These are phyloP conservation scores for Debaryomyces hansenii DNA, from an alignment of 805 yeast genomes.

Conservation along the genomic window DNA sequence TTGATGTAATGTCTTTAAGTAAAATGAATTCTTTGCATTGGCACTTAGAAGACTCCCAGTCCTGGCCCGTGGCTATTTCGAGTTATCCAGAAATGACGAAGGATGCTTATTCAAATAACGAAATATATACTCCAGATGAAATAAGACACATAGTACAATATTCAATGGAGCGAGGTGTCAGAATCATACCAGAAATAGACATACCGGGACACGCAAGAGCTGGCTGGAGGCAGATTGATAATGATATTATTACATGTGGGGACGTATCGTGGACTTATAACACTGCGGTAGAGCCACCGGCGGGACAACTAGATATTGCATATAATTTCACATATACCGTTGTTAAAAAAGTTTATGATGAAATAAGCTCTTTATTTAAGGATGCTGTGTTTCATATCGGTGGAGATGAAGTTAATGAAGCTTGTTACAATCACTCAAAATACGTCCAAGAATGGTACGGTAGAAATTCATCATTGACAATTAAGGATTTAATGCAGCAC, in stretches of 20 bases:
- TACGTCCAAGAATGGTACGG: slow-evolving; percentile 26
- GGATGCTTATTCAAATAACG: slow-evolving; percentile 36
- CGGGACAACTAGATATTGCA: slow-evolving; percentile 41
- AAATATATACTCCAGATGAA: slow-evolving; percentile 28
- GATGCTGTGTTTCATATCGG: slow-evolving; percentile 45
- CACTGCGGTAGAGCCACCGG: slow-evolving; percentile 38
- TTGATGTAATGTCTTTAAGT: slow-evolving; percentile 37
- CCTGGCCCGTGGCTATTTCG: slow-evolving; percentile 38
- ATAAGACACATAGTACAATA: slow-evolving; percentile 26
- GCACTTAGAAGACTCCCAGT: slow-evolving; percentile 40
- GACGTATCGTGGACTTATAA: slow-evolving; percentile 21
- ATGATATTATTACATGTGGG: slow-evolving; percentile 29
- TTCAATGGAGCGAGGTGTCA: slow-evolving; percentile 36
- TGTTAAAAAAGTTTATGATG: slow-evolving; percentile 31
- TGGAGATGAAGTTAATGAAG: slow-evolving; percentile 34
- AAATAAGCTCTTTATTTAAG: slow-evolving; percentile 27
- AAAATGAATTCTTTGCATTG: slow-evolving; percentile 43
- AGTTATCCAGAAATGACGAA: slow-evolving; percentile 36
- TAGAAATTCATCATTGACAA: slow-evolving; percentile 21
- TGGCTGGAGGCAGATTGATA: slow-evolving; percentile 36
- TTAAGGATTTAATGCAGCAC: slow-evolving; percentile 28
- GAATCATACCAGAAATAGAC: slow-evolving; percentile 43
- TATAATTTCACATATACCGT: slow-evolving; percentile 31
- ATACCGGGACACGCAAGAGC: slow-evolving; percentile 43
- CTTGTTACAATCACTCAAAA: slow-evolving; percentile 33